A percentile compares a stretch with the other conserved stretches of the same genome.
These are phyloP conservation scores for Fraxinus latifolia DNA, from an alignment of 305 asterid species.

Conservation along the genomic window DNA sequence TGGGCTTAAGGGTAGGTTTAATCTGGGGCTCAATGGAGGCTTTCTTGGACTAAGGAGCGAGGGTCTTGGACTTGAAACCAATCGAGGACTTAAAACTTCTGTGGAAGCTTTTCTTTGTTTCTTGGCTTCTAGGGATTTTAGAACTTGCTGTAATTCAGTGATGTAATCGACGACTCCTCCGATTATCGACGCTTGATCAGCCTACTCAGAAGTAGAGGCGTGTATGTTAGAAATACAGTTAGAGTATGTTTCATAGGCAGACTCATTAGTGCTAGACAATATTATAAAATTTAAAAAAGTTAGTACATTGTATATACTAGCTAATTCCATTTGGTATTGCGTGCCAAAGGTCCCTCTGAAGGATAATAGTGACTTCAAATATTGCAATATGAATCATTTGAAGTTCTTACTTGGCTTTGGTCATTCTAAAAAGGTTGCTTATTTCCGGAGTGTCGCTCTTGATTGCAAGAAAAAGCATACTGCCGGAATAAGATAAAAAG, in stretches of 20 bases:
- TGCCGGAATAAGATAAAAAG: neutral
- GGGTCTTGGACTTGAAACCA: conserved; percentile 43
- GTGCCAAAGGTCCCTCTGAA: neutral
- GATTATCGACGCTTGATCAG: conserved; percentile 91
- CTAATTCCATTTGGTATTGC: neutral
- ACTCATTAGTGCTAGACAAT: neutral
- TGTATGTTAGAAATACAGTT: neutral
- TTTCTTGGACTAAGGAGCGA: conserved; percentile 59
- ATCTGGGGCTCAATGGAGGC: conserved; percentile 72
- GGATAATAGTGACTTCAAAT: neutral
- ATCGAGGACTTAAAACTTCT: conserved; percentile 64
- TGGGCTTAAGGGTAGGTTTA: conserved; percentile 70
- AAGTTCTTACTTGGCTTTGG: neutral
- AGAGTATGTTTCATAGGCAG: neutral
- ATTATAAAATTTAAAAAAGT: neutral
- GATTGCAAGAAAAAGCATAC: neutral
- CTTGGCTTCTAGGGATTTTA: conserved; percentile 71
- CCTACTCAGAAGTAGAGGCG: conserved; percentile 30
- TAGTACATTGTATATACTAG: neutral
- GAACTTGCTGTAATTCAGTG: conserved; percentile 69
- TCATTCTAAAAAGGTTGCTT: neutral
- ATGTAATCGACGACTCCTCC: conserved; percentile 88
- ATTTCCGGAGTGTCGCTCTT: neutral
- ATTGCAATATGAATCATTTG: neutral
- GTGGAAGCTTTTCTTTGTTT: conserved; percentile 71